Percentiles rank a stretch among this genome's conserved stretches.
phyloP scores from a whole-genome alignment of 768 basidiomycete genomes.

The Termitomyces sp. region DNA sequence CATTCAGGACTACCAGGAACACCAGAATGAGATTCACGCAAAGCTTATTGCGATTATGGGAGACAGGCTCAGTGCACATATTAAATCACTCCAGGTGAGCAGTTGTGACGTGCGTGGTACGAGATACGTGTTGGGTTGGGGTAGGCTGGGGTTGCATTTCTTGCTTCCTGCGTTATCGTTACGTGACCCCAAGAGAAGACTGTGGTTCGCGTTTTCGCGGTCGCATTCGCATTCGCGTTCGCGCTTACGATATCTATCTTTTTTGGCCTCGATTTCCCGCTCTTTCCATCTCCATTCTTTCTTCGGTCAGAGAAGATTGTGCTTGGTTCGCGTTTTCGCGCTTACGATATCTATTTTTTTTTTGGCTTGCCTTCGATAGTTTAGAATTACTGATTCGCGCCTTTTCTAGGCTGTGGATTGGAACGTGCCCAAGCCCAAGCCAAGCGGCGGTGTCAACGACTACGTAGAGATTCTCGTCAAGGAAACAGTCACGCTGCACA shows the following conservation, averaged over 20 bases:
- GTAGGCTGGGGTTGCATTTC: background rate
- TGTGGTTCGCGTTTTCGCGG: background rate
- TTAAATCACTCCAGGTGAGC: conserved; percentile 71
- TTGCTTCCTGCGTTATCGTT: background rate
- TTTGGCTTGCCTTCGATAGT: no score
- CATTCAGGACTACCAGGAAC: conserved; percentile 93
- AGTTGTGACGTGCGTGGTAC: no score
- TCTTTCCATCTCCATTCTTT: no score
- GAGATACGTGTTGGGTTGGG: no score
- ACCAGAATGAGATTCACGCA: conserved; percentile 97
- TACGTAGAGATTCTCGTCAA: conserved; percentile 94
- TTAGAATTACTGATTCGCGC: background rate
- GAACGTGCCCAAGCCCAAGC: conserved; percentile 54
- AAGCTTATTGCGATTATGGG: conserved; percentile 99
- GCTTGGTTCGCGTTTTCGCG: no score
- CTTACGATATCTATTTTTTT: no score
- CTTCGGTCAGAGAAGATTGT: no score
- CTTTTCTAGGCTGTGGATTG: conserved; percentile 76
- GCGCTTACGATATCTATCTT: background rate
- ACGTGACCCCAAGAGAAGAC: background rate
- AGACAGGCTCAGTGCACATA: conserved; percentile 83
- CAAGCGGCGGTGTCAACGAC: conserved; percentile 63
- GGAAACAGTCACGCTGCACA: conserved; percentile 93
- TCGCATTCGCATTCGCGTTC: no score
- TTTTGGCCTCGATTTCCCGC: no score